Evolutionary conservation across 345 rosid species (phyloP), one percentile per base, ranked within the genome.

Genomic region (Gossypium stocksii): DNA sequence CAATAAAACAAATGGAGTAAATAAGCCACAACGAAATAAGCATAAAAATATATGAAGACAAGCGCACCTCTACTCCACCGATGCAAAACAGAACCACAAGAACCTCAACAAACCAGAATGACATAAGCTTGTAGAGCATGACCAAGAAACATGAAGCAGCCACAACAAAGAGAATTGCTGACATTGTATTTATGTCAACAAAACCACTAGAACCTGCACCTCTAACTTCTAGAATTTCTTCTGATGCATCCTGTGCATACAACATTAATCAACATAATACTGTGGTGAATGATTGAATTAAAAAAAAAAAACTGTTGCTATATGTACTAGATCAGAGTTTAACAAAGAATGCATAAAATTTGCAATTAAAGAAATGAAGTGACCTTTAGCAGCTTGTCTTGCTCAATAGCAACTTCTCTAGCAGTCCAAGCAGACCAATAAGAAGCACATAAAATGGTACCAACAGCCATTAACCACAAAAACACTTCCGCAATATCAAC

Each of bases 401-500:
- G 94, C 84, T 93, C 98, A 58, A 85, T 90, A 72, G 91, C 90
- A 75, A 89, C 88, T 87, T 95, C 99, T 84, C 89, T 90, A 38
- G 90, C 90, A 69, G 89, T 93, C 92, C 93, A 88, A 22, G 96
- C 98, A 29, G 98, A 94, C 98, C 98, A 92, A 74, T 86, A 94
- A 72, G 97, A 89, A 74, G 96, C 94, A 85, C 96, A 89, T 74
- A 93, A 78, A 54, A 95, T 93, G 74, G 96, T 93, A 69, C 96
- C 93, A 56, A 91, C 97, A 75, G 99, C 99, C 97, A 95, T 93
- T 73, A 95, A 94, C 99, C 99, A 95, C 25, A 95, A 81, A 78
- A 95, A 95, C 66, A 95, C 97, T 89, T 95, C 99, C 52, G 99
- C 98, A 77, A 93, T 90, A 70, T 95, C 99, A 75, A 95, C 96